These are phyloP conservation scores for Balakata baccata DNA, from an alignment of 345 rosid genomes.

Conservation along the genomic window DNA sequence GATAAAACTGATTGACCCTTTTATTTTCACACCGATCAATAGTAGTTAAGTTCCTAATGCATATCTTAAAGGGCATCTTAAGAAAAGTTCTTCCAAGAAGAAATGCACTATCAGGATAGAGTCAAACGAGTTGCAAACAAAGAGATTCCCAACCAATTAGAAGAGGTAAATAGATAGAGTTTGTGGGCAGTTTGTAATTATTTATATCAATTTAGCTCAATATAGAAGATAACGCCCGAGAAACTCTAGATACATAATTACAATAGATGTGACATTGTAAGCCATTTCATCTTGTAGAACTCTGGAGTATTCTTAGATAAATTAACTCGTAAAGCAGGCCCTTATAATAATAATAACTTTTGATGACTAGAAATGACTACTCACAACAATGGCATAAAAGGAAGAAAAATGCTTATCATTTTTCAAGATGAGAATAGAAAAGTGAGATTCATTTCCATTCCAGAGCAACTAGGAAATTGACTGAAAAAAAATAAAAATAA, in stretches of 20 bases:
- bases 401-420: not conserved
- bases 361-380: not conserved
- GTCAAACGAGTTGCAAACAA: not conserved
- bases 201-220: no score
- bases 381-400: not conserved
- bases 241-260: not conserved
- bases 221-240: not conserved
- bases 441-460: not conserved
- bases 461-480: not conserved
- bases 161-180: no score
- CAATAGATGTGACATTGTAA: not conserved
- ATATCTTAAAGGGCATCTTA: not conserved
- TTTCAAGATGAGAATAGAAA: not conserved
- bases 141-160: not conserved
- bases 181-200: not conserved
- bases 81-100: not conserved
- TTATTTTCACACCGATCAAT: no score
- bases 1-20: not conserved
- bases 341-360: not conserved
- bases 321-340: not conserved
- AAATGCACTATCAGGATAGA: not conserved
- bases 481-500: not conserved
- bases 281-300: not conserved
- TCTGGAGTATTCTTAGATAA: not conserved
- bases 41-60: no score